A percentile compares a stretch with the other conserved stretches of the same genome.
phyloP scores from a whole-genome alignment of 1,284 basidiomycete species.

The Trichosporon asahii region DNA sequence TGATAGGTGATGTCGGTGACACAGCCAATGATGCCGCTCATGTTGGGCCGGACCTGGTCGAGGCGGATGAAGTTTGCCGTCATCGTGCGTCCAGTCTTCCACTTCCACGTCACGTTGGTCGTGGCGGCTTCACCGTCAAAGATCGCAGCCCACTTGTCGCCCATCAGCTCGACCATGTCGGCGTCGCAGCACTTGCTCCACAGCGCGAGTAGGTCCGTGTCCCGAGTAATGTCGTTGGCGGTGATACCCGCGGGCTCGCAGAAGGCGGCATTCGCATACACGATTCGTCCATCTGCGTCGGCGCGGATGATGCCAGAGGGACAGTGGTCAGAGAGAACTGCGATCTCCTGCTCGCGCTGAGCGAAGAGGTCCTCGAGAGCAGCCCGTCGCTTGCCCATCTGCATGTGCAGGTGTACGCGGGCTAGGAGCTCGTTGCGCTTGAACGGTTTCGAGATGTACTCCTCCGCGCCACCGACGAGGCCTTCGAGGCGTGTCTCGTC shows the following conservation, averaged over 20 bases:
- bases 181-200: constrained; percentile 22
- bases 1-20: constrained; percentile 43
- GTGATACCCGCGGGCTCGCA: constrained; percentile 37
- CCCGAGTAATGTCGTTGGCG: constrained; percentile 24
- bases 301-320: constrained; percentile 42
- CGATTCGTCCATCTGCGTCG: constrained; percentile 27
- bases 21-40: constrained; percentile 45
- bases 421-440: constrained; percentile 46
- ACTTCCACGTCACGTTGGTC: constrained; percentile 35
- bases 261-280: constrained; percentile 42
- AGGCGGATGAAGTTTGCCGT: constrained; percentile 40
- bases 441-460: constrained; percentile 38
- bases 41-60: constrained; percentile 31
- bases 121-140: constrained; percentile 13
- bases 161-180: constrained; percentile 7
- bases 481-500: constrained; percentile 30
- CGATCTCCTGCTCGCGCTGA: constrained; percentile 33
- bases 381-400: constrained; percentile 33
- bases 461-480: constrained; percentile 47
- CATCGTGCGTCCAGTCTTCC: constrained; percentile 35
- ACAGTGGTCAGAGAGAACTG: constrained; percentile 43
- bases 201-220: background rate
- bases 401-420: constrained; percentile 39
- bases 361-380: constrained; percentile 31
- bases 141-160: constrained; percentile 22